Evolutionary conservation across 805 yeast species (phyloP), one percentile per base, ranked within the genome.

Genomic region (Yamadazyma scolyti): DNA sequence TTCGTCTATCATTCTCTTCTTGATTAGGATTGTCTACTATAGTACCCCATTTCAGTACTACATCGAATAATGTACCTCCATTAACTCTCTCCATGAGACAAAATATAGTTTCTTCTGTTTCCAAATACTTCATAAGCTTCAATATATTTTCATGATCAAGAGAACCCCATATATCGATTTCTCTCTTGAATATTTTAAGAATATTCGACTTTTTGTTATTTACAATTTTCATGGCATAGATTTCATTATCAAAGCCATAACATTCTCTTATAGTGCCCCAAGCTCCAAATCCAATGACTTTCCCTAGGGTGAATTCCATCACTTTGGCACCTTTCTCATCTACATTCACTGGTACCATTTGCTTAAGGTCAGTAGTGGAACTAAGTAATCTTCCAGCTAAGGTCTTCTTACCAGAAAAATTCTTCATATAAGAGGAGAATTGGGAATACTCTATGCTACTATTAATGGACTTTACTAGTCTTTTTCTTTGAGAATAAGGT

Each of bases 211-310:
- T 37, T 14, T 38, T 35, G 21, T 37, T 34, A 39, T 48, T 49
- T 16, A 78, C 77, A 28, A 74, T 70, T 51, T 83, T 83, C 42
- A 82, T 75, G 1, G 93, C 94, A 33, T 52, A 48, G 3, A 58
- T 48, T 9, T 65, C 62, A 22, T 41, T 50, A 11, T 53, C 53
- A 6, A 48, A 8, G 20, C 31, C 34, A 17, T 16, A 54, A 40
- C 90, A 83, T 50, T 83, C 90, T 36, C 95, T 63, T 8, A 88
- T 81, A 17, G 80, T 71, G 8, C 96, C 95, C 82, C 93, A 89
- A 0, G 95, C 94, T 9, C 97, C 96, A 50, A 75, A 76, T 1
- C 96, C 96, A 39, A 87, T 79, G 8, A 81, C 71, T 43, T 77
- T 77, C 1, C 94, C 95, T 18, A 88, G 51, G 19, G 58, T 68